Base-by-base conservation (phyloP, 352 stramenopile species). In the Globisporangium mamillatum region DNA sequence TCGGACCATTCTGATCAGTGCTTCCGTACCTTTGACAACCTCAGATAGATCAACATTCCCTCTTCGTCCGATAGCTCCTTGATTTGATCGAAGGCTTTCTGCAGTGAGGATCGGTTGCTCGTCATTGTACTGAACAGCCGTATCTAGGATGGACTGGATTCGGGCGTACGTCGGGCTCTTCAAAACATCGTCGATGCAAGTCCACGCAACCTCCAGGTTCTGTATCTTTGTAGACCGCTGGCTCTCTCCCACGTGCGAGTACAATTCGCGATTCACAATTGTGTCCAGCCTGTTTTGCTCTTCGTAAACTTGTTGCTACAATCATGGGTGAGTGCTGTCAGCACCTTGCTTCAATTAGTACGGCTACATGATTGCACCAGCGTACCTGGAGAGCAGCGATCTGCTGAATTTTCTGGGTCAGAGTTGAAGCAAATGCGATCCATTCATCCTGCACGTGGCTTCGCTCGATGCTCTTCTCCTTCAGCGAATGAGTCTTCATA, bases 361-460 rank as follows among this genome's bases (percentile, higher is more conserved):
- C 16, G n/a, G 6, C 54, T 44, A 6, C 27, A 60, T 22, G 25
- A 60, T 50, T 50, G 41, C 7, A 18, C 9, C 18, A 36, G 14
- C 53, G 36, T 53, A 86, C 78, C 76, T 83, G 68, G 0, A 74
- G 54, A 16, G 50, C 7, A 20, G 57, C 76, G 3, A 80, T 48
- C 7, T 83, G 69, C 22, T 86, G 74, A 36, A 87, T 86, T 20
- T 76, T 72, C 18, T 41, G 55, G 2, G 78, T 77, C 6, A 89
- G 34, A 1, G 60, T 69, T 4, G 64, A 60, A 5, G 80, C 78
- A 10, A 75, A 81, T 4, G 62, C 22, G 18, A 77, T 59, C 80
- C 80, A 89, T 34, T 75, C 67, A 48, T 85, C 77, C 63, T 89
- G 80, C 7, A 84, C 64, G 44, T 64, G 64, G 18, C 75, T 76